Base-by-base conservation (phyloP, 345 rosid species). In the Populus euphratica region DNA sequence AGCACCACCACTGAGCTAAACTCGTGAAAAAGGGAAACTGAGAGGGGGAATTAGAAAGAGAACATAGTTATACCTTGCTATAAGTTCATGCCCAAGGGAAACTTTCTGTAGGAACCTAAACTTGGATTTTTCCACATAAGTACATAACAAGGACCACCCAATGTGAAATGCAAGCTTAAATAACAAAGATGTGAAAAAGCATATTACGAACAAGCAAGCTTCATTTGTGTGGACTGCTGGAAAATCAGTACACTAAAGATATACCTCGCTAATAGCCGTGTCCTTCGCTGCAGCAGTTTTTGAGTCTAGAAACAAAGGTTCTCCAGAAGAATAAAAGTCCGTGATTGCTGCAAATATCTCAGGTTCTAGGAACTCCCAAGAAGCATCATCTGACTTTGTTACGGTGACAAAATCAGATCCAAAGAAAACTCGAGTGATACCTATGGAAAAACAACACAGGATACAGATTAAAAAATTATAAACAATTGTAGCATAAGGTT, bases 291-390 rank as follows among this genome's bases (percentile, higher is more conserved):
- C 88, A 25, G 94, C 84, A 82, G 89, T 78, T 84, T 90, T 78
- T 0, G 94, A 80, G 80, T 93, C 98, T 11, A 89, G 79, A 89
- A 96, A 93, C 83, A 96, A 85, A 69, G 97, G 86, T 83, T 89
- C 90, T 38, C 95, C 97, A 78, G 97, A 93, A 69, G 98, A 88
- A 85, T 96, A 93, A 72, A 96, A 96, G 75, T 96, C 99, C 98
- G 91, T 93, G 35, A 96, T 88, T 18, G 88, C 97, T 7, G 97
- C 98, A 88, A 96, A 93, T 13, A 92, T 82, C 81, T 96, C 97
- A 83, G 98, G 98, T 84, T 91, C 91, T 39, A 96, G 87, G 13
- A 91, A 38, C 77, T 96, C 98, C 99, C 98, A 96, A 17, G 95
- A 80, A 23, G 82, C 69, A 73, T 96, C 97, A 70, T 96, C 97